Evolutionary conservation across 2,329 filamentous ascomycete species (phyloP), one percentile per base, ranked within the genome.

Genomic region (Amauroascus niger): DNA sequence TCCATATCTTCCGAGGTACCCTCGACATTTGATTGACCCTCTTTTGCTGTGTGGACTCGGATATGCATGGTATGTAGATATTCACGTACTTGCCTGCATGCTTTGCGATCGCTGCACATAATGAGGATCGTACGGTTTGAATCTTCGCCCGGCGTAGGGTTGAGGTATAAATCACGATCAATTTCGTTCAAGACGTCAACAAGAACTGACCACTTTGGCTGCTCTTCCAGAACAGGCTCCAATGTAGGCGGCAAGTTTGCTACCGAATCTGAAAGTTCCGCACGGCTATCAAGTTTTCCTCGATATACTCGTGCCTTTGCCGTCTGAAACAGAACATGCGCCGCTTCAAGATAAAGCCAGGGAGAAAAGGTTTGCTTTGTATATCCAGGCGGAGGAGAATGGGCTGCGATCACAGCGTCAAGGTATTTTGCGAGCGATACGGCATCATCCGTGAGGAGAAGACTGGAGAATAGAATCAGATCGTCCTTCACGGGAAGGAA

Each of bases 341-440:
- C 91, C 22, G 91, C 90, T 67, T 97, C 93, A 4, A 97, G 78
- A 62, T 96, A 97, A 30, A 98, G 76, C 93, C 93, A 98, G 0
- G 93, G 93, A 0, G 90, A 94, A 62, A 95, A 88, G 32, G 84
- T 90, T 64, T 95, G 87, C 58, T 84, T 82, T 2, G 83, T 95
- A 1, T 89, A 91, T 0, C 89, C 90, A 7, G 89, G 87, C 1
- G 88, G 85, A 3, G 93, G 90, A 46, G 88, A 86, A 64, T 95
- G 89, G 0, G 90, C 88, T 8, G 91, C 88, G 47, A 95, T 82
- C 45, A 98, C 91, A 0, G 89, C 96, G 67, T 98, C 93, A 3
- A 98, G 78, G 66, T 95, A 91, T 65, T 91, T 87, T 57, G 95
- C 81, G 66, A 98, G 95, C 4, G 86, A 87, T 32, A 97, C 88